Evolutionary conservation across 2,329 filamentous ascomycete species (phyloP).

Genomic region (Pyricularia sp.): DNA sequence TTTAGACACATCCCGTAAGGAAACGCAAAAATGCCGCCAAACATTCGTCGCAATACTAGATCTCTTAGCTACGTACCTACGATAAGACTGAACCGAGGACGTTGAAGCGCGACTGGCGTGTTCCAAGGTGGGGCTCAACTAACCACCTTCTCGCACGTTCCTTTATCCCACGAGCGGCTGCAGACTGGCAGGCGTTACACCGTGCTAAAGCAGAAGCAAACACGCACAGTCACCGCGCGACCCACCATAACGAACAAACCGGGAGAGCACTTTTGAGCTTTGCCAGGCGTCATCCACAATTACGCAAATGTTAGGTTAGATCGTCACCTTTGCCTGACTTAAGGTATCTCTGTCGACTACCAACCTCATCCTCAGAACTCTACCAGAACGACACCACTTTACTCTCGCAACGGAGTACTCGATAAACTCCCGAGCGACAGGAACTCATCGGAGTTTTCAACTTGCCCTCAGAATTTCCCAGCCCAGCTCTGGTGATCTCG

Average conservation of each 20-base stretch:
- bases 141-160: background rate
- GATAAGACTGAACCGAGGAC: background rate
- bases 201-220: background rate
- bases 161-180: background rate
- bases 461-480: background rate
- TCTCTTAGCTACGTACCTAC: too few species aligned
- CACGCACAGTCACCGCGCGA: constrained; percentile 2
- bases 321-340: background rate
- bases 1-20: too few species aligned
- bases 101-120: background rate
- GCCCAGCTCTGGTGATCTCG: background rate
- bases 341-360: background rate
- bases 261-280: constrained; percentile 3
- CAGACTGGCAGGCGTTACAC: background rate
- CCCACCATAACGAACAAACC: constrained; percentile 3
- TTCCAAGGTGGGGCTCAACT: background rate
- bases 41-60: background rate
- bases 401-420: background rate
- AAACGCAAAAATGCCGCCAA: too few species aligned
- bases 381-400: background rate
- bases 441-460: background rate
- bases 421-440: background rate
- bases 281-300: constrained; percentile 5
- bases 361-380: background rate
- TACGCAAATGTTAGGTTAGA: constrained; percentile 5